These are phyloP conservation scores for Suillus spraguei DNA, from an alignment of 768 basidiomycete genomes.

Conservation along the genomic window DNA sequence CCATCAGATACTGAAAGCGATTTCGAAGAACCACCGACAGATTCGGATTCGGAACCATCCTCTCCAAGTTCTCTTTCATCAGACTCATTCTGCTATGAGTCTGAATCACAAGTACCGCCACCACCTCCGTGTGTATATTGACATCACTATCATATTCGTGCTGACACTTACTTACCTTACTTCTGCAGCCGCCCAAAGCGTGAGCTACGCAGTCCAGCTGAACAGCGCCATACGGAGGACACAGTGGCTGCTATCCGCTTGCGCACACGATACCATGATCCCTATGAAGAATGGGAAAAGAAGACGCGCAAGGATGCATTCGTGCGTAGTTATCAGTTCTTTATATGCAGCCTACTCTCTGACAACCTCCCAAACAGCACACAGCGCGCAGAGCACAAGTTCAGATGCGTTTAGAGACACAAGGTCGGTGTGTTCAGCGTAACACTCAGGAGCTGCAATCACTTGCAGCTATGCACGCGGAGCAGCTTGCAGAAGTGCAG, in stretches of 20 bases:
- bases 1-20: constrained; percentile 49
- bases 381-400: constrained; percentile 39
- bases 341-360: background rate
- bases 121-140: constrained; percentile 36
- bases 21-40: constrained; percentile 36
- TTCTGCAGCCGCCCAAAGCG: constrained; percentile 23
- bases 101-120: constrained; percentile 43
- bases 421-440: constrained; percentile 14
- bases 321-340: constrained; percentile 31
- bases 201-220: constrained; percentile 28
- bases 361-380: constrained; percentile 29
- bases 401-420: constrained; percentile 22
- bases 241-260: constrained; percentile 49
- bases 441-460: constrained; percentile 26
- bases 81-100: constrained; percentile 44
- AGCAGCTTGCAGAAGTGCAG: constrained; percentile 57
- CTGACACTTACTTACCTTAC: background rate
- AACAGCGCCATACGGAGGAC: constrained; percentile 43
- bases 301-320: constrained; percentile 48
- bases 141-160: constrained; percentile 7
- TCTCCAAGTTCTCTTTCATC: constrained; percentile 33
- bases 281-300: constrained; percentile 55
- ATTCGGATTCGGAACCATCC: constrained; percentile 35
- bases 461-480: constrained; percentile 44
- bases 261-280: constrained; percentile 44